Conservation (phyloP, 192 early-diverging fungal species). For the Entomortierella beljakovae region DNA sequence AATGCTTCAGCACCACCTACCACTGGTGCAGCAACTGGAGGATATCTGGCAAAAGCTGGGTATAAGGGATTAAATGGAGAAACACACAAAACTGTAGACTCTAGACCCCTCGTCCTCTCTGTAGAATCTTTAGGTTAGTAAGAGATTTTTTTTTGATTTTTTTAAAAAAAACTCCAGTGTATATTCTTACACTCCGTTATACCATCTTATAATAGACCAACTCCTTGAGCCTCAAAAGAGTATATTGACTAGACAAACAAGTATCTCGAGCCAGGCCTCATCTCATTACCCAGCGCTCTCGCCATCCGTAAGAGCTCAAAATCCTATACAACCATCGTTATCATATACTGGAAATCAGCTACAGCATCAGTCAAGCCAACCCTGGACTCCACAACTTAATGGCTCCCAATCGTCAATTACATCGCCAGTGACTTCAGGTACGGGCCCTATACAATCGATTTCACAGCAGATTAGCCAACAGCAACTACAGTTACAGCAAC, state of each 20-base stretch:
- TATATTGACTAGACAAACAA: conserved; percentile 9
- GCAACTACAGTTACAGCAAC: conserved; percentile 1
- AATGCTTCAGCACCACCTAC: neutral
- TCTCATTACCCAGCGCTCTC: conserved; percentile 1
- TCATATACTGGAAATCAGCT: conserved; percentile 12
- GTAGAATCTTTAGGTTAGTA: conserved; percentile 39
- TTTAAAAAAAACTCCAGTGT: neutral
- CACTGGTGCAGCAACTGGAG: neutral
- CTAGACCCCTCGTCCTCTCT: conserved; percentile 32
- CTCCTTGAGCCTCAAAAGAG: conserved; percentile 26
- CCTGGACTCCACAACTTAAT: conserved; percentile 19
- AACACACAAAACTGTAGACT: neutral
- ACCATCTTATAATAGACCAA: conserved; percentile 20
- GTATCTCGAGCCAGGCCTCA: conserved; percentile 37
- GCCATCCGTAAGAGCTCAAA: conserved; percentile 12
- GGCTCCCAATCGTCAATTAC: neutral
- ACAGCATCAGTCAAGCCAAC: conserved; percentile 20
- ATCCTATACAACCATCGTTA: conserved; percentile 6
- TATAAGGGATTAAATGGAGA: neutral
- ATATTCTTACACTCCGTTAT: neutral
- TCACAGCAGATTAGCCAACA: conserved; percentile 8
- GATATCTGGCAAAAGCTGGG: neutral
- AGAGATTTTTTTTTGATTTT: neutral
- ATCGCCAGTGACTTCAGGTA: neutral
- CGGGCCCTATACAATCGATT: neutral